Base-by-base conservation (phyloP, 306 rosid genomes). In the Rubus parviflorus region DNA sequence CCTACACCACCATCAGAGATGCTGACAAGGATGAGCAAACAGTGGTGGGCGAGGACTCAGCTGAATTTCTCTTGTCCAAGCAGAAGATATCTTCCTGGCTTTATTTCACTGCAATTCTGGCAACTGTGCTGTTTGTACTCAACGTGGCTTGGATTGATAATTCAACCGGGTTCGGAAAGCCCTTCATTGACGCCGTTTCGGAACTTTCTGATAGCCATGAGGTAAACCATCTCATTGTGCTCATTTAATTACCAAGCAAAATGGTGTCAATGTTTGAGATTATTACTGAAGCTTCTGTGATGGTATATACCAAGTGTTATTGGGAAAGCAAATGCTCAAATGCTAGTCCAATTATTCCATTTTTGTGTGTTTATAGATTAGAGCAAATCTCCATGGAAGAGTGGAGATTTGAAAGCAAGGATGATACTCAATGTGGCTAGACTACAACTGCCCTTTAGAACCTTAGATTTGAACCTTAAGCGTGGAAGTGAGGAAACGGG, bases 41-140 rank as follows among this genome's bases (percentile, higher is more conserved):
- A 8, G 45, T 67, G 8, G 86, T 86, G 30, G 97, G 97, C 0
- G 97, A 92, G 79, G 97, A 92, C 77, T 89, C 97, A n/a, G 97
- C 96, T 0, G 79, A 35, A 20, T 92, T 92, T 72, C 77, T 86
- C 20, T 76, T 92, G 56, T 82, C 82, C 9, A 20, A 88, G 80
- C 97, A 92, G 96, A 92, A 90, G 61, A 61, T 92, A 40, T 77
- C 87, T 73, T 88, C 96, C 11, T 92, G 97, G 97, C 13, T 83
- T 45, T 90, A 88, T 79, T 92, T 92, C 80, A 47, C 82, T 38
- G 83, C 56, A 0, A 77, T 92, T 87, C 81, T 92, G 61, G 97
- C 96, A 3, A 81, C 85, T 4, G 97, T 92, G 51, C 83, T 92
- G 48, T 87, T 86, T 46, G 82, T 83, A 70, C 96, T 92, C n/a